Evolutionary conservation across 2,329 filamentous ascomycete genomes (phyloP).

Genomic region (Verticillium longisporum): DNA sequence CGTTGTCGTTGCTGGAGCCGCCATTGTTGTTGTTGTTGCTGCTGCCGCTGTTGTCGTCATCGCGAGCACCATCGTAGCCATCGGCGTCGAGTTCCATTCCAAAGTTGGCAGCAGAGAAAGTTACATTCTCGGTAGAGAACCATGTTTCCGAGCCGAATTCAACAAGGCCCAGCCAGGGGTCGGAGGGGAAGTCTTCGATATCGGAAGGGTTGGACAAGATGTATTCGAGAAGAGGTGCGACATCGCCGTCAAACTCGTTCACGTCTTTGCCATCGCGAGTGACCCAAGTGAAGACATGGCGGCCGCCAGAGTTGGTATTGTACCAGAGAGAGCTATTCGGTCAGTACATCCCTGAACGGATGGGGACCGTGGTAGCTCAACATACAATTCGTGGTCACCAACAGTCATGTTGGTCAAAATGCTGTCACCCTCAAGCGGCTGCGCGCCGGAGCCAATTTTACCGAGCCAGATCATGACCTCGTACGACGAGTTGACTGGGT

Average conservation of each 20-base stretch:
- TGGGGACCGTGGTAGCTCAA: background rate
- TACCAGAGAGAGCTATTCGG: constrained; percentile 18
- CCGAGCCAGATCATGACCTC: constrained; percentile 27
- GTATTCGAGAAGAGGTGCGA: constrained; percentile 22
- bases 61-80: background rate
- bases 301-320: constrained; percentile 20
- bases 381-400: constrained; percentile 20
- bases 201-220: constrained; percentile 17
- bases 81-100: constrained; percentile 14
- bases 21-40: background rate
- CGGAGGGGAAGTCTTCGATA: constrained; percentile 15
- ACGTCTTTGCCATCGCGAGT: constrained; percentile 12
- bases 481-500: constrained; percentile 19
- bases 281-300: constrained; percentile 23
- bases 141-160: constrained; percentile 24
- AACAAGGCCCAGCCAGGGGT: constrained; percentile 19
- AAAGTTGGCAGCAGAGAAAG: constrained; percentile 20
- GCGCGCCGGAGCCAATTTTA: constrained; percentile 15
- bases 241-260: constrained; percentile 19
- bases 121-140: constrained; percentile 19
- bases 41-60: background rate
- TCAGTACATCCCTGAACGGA: background rate
- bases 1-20: background rate
- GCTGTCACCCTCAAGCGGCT: constrained; percentile 18
- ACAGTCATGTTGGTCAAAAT: constrained; percentile 17